Conservation (phyloP, 2,329 filamentous ascomycete genomes). For the Pseudopithomyces chartarum region DNA sequence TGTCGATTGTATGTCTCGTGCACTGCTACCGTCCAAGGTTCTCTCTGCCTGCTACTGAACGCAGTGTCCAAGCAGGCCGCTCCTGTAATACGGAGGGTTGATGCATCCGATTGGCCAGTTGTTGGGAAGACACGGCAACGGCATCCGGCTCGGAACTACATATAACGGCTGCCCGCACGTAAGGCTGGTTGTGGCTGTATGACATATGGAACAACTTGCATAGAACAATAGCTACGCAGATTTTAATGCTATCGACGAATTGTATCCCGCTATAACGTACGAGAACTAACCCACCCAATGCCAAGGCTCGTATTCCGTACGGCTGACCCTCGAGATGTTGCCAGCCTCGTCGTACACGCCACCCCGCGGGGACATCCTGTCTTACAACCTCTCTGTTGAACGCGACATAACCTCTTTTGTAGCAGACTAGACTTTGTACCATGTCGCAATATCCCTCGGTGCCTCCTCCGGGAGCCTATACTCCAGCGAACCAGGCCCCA, state of each 20-base stretch:
- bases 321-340: conserved; percentile 3
- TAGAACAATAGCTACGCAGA: not conserved
- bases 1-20: no score
- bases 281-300: not conserved
- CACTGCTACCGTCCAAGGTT: not conserved
- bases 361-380: not conserved
- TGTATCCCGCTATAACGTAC: not conserved
- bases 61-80: not conserved
- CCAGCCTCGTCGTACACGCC: conserved; percentile 2
- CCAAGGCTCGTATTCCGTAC: conserved; percentile 10
- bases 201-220: not conserved
- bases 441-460: conserved; percentile 43
- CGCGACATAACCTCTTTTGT: not conserved
- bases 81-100: not conserved
- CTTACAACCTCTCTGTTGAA: not conserved
- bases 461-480: conserved; percentile 34
- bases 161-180: no score
- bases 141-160: not conserved
- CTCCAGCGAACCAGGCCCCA: conserved; percentile 24
- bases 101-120: not conserved
- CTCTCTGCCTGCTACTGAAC: not conserved
- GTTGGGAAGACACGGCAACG: not conserved
- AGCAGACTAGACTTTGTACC: not conserved
- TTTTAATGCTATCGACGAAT: not conserved
- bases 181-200: not conserved